Conservation (phyloP, 2,329 filamentous ascomycete species). For the Epichloe hybrida region DNA sequence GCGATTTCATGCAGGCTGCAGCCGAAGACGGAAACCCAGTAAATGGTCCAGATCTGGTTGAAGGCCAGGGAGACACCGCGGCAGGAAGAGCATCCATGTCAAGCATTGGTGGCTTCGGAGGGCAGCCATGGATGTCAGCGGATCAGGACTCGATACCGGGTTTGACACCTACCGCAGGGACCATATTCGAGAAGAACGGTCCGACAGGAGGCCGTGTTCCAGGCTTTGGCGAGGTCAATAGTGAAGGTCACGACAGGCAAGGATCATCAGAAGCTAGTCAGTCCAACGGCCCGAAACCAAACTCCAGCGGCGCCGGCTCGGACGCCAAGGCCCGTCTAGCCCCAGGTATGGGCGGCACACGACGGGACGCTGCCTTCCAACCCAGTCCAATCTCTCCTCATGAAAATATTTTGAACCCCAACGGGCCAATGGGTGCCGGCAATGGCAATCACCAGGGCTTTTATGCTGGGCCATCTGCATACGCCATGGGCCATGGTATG, state of each 20-base stretch:
- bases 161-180: conserved; percentile 21
- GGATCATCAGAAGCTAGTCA: conserved; percentile 34
- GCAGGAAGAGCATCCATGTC: neutral
- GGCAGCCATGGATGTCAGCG: conserved; percentile 24
- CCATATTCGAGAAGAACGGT: conserved; percentile 21
- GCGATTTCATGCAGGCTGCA: conserved; percentile 26
- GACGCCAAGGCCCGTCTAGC: conserved; percentile 16
- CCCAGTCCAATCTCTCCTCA: conserved; percentile 36
- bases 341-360: conserved; percentile 23
- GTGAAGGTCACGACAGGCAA: conserved; percentile 32
- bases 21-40: conserved; percentile 28
- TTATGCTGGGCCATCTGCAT: conserved; percentile 26
- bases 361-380: conserved; percentile 32
- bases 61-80: conserved; percentile 16
- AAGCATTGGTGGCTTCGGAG: conserved; percentile 1
- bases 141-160: conserved; percentile 25
- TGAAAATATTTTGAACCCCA: conserved; percentile 24
- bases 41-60: conserved; percentile 26
- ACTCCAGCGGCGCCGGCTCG: conserved; percentile 31
- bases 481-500: conserved; percentile 16
- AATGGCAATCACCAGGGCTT: conserved; percentile 23
- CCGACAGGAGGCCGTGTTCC: conserved; percentile 12
- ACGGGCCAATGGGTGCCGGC: conserved; percentile 20
- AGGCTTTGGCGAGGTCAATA: conserved; percentile 29
- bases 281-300: conserved; percentile 45